Evolutionary conservation across 164 flowering plant species (phyloP).

Genomic region (Vitis riparia): DNA sequence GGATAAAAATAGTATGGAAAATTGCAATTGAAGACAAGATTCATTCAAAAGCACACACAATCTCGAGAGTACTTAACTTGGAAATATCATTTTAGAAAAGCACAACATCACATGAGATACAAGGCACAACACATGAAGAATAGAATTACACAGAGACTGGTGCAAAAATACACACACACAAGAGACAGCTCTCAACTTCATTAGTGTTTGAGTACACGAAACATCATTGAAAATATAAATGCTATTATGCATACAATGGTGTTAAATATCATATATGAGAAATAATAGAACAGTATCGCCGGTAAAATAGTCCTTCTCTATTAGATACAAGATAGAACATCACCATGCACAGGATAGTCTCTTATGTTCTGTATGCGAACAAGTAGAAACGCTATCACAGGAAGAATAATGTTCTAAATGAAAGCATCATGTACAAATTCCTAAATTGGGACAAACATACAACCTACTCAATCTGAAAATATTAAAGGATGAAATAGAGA

Average conservation of each 20-base stretch:
- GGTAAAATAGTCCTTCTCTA: no score
- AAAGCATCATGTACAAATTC: background rate
- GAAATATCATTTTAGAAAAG: no score
- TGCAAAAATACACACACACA: no score
- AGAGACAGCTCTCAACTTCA: no score
- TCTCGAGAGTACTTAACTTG: background rate
- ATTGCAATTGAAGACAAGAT: background rate
- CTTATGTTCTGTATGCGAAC: no score
- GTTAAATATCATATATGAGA: background rate
- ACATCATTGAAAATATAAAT: no score
- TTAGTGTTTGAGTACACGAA: no score
- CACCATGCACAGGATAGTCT: no score
- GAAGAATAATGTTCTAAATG: background rate
- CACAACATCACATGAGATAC: no score
- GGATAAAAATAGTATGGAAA: background rate
- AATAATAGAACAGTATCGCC: background rate
- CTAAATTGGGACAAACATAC: no score
- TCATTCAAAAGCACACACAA: background rate
- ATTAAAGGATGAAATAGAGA: background rate
- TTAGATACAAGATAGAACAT: no score
- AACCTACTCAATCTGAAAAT: background rate
- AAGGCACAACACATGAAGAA: background rate
- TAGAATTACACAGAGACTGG: background rate
- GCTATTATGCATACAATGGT: background rate
- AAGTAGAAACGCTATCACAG: background rate